phyloP scores from a whole-genome alignment of 108 stramenopile genomes.

The Stephanodiscus minutulus region DNA sequence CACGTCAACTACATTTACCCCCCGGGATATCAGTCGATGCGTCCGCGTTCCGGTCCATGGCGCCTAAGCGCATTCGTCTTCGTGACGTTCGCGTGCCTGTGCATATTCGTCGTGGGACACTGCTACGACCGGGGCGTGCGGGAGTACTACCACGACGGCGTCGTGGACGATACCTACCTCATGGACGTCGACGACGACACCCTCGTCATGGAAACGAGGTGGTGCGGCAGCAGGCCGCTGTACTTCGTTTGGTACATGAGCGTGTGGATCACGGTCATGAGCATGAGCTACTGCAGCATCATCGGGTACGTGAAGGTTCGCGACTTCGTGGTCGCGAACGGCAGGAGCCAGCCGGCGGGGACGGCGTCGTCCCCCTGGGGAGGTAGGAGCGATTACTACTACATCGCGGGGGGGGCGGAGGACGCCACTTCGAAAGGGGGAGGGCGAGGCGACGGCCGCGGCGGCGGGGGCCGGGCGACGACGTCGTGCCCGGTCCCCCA shows the following conservation, averaged over 20 bases:
- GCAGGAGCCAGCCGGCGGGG: slow-evolving; percentile 66
- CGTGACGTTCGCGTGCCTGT: slow-evolving; percentile 73
- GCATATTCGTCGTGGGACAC: slow-evolving; percentile 83
- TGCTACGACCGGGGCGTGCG: slow-evolving; percentile 59
- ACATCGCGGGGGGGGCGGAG: slow-evolving; percentile 43
- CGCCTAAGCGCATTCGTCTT: slow-evolving; percentile 72
- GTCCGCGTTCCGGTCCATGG: slow-evolving; percentile 84
- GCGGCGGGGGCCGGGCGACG: too few species aligned
- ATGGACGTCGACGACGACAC: slow-evolving; percentile 63
- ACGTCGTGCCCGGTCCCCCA: not conserved
- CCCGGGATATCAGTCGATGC: slow-evolving; percentile 85
- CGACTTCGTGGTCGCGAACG: slow-evolving; percentile 83
- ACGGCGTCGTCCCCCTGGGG: not conserved
- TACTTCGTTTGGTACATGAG: slow-evolving; percentile 80
- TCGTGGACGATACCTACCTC: slow-evolving; percentile 42
- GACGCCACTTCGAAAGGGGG: slow-evolving; percentile 23
- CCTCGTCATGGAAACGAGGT: slow-evolving; percentile 68
- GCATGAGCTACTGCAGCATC: slow-evolving; percentile 75
- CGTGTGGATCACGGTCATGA: slow-evolving; percentile 77
- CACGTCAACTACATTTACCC: slow-evolving; percentile 82
- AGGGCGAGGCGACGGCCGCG: not conserved
- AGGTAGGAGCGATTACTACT: slow-evolving; percentile 71
- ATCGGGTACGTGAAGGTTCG: slow-evolving; percentile 89
- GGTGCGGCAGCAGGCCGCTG: slow-evolving; percentile 74
- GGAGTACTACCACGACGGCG: slow-evolving; percentile 41